Evolutionary conservation across 1,284 basidiomycete species (phyloP).

Genomic region (Rhodotorula glutinis): DNA sequence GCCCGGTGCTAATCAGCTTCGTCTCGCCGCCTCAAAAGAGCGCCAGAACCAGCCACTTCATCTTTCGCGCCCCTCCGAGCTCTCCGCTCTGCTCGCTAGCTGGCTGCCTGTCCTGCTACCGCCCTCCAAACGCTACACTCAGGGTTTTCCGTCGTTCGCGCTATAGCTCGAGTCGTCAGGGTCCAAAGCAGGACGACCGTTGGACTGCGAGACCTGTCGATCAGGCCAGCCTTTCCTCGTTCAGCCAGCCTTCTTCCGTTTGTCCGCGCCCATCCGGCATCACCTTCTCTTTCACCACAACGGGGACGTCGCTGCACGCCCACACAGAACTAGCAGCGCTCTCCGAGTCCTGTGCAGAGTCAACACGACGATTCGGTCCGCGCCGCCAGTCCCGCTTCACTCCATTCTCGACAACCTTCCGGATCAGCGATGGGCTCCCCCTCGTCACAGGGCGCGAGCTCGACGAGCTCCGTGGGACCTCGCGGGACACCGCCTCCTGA

Average conservation of each 20-base stretch:
- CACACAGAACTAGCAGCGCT: too few relatives aligned
- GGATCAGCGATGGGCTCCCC: too few relatives aligned
- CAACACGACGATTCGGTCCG: not conserved
- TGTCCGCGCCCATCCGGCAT: constrained; percentile 24
- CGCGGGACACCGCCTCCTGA: not conserved
- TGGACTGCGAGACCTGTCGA: too few relatives aligned
- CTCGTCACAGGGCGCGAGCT: not conserved
- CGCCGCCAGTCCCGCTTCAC: not conserved
- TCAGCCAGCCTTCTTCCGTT: not conserved
- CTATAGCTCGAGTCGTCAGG: not conserved
- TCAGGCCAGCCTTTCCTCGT: not conserved
- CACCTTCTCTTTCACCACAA: not conserved
- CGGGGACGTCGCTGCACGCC: not conserved
- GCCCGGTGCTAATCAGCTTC: too few relatives aligned
- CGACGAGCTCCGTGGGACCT: not conserved
- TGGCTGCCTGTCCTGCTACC: not conserved
- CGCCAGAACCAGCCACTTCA: too few relatives aligned
- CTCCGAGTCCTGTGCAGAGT: too few relatives aligned
- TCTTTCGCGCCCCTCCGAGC: too few relatives aligned
- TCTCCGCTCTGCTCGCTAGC: not conserved
- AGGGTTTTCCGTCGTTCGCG: too few relatives aligned
- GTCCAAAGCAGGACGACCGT: too few relatives aligned
- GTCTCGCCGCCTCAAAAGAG: too few relatives aligned
- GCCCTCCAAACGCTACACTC: not conserved
- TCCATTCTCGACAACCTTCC: not conserved